These are phyloP conservation scores for Euphorbia pulcherrima DNA, from an alignment of 345 rosid species.

Conservation along the genomic window DNA sequence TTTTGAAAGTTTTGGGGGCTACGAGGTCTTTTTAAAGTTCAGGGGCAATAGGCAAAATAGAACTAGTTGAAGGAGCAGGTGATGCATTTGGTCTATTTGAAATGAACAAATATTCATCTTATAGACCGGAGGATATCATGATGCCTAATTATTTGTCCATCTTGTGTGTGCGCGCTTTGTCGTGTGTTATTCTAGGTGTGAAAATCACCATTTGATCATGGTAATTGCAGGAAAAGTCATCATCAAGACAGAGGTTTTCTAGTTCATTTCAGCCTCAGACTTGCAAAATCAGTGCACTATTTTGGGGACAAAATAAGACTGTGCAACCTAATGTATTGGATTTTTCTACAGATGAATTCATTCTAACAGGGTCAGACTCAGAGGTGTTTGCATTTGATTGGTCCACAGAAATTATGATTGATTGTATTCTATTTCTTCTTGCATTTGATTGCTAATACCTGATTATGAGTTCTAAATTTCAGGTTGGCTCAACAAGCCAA, in stretches of 20 bases:
- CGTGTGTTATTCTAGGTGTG: neutral
- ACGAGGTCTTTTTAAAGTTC: too few species aligned
- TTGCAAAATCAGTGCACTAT: slow-evolving; percentile 48
- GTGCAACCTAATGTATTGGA: slow-evolving; percentile 42
- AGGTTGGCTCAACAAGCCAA: slow-evolving; percentile 39
- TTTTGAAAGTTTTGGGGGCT: too few species aligned
- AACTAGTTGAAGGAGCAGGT: too few species aligned
- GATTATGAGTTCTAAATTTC: slow-evolving; percentile 18
- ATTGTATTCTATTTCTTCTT: neutral
- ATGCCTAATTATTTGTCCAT: neutral
- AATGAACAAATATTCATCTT: neutral
- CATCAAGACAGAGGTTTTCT: slow-evolving; percentile 17
- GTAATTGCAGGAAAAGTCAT: slow-evolving; percentile 42
- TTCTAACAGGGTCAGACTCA: slow-evolving; percentile 42
- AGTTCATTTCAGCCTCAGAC: slow-evolving; percentile 27
- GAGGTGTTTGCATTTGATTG: slow-evolving; percentile 48
- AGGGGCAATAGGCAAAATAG: too few species aligned
- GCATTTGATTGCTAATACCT: neutral
- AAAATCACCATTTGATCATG: neutral
- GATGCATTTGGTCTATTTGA: too few species aligned
- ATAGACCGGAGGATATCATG: neutral
- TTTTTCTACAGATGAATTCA: slow-evolving; percentile 43
- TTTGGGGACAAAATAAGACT: slow-evolving; percentile 70
- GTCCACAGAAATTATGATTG: neutral
- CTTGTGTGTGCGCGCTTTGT: neutral